Conservation (phyloP, 176 grass and related monocot genomes). For the Musa schizocarpa region DNA sequence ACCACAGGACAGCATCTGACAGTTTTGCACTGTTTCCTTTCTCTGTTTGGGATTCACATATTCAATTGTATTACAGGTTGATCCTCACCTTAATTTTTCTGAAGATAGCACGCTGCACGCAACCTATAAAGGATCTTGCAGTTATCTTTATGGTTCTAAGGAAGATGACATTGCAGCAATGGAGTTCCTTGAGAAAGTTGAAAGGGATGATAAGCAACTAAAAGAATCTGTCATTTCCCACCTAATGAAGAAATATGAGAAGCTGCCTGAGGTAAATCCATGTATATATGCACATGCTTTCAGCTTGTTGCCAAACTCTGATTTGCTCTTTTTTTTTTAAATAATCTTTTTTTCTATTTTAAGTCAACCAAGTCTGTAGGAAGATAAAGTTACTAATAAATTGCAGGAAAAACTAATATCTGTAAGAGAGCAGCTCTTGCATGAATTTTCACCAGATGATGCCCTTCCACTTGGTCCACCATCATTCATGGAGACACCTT, state of each 20-base stretch:
- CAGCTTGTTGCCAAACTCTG: background rate
- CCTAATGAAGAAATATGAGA: conserved; percentile 56
- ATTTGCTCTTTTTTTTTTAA: background rate
- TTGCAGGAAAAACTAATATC: conserved; percentile 42
- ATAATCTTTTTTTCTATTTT: background rate
- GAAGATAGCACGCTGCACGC: conserved; percentile 42
- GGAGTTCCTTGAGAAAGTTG: conserved; percentile 56
- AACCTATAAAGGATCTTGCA: conserved; percentile 36
- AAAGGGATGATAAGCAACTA: conserved; percentile 56
- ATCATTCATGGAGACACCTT: conserved; percentile 67
- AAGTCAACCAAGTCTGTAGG: background rate
- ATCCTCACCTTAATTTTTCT: conserved; percentile 66
- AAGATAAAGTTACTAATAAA: conserved; percentile 2
- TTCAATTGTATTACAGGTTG: conserved; percentile 46
- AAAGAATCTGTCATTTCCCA: conserved; percentile 55
- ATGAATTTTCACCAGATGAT: conserved; percentile 88
- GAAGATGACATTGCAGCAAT: conserved; percentile 69
- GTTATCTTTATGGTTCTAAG: conserved; percentile 50
- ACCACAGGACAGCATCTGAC: background rate
- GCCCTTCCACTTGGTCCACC: conserved; percentile 64
- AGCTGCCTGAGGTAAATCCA: conserved; percentile 47
- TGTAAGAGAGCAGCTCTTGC: conserved; percentile 69
- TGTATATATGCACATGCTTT: conserved; percentile 7
- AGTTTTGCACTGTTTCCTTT: background rate
- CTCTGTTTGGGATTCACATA: conserved; percentile 5